Evolutionary conservation across 805 yeast genomes (phyloP), one percentile per base, ranked within the genome.

Genomic region (Monosporozyma unispora): DNA sequence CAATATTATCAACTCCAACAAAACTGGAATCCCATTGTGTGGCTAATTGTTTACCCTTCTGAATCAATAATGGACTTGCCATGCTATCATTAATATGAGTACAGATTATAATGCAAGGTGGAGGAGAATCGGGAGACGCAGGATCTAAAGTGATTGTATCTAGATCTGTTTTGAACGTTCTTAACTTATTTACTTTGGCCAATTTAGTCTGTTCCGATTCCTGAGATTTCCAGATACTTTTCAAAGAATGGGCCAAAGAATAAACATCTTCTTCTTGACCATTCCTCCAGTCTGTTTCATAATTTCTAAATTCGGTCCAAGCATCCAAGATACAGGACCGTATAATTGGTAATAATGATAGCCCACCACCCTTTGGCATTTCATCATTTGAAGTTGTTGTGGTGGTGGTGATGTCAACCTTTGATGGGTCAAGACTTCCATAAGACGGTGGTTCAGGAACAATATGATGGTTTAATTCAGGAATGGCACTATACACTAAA

Each of bases 181-280:
- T 45, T 49, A 63, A 48, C 52, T 70, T 60, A 51, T 56, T 57
- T 14, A 66, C 46, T 48, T 68, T 66, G 10, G 55, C 57, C 22
- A 58, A 60, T 44, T 67, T 65, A 16, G 62, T 64, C 41, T 63
- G 63, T 23, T 57, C 59, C 8, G 51, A 46, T 37, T 53, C 56
- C 29, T 45, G 51, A 40, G 71, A 68, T 51, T 74, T 75, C 82
- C 87, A 80, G 52, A 82, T 68, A 52, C 71, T 78, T 51, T 76
- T 80, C 37, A 84, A 59, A 3, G 82, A 78, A 47, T 76, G 70
- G 51, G 81, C 74, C 28, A 84, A 56, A 0, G 85, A 79, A 56
- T 79, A 81, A 0, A 81, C 72, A 59, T 84, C 93, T 39, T 77
- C 76, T 60, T 84, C 93, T 57, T 78, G 72, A 2, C 88, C 87